Conservation (phyloP, 2,329 filamentous ascomycete species). For the Aspergillus sp. region DNA sequence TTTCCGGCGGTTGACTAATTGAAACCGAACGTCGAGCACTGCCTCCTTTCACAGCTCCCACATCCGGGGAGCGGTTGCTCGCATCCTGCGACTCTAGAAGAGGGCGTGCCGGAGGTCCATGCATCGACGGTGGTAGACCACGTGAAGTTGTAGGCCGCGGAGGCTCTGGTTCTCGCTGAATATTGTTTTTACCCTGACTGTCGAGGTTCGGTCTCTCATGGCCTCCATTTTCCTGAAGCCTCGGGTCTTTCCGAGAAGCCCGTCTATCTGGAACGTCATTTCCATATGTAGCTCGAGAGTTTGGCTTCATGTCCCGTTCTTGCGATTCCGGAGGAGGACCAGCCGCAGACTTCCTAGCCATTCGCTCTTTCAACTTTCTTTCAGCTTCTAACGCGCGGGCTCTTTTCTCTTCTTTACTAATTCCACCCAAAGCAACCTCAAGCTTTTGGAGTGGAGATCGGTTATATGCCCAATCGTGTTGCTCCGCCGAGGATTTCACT, state of each 20-base stretch:
- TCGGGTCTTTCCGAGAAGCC: slow-evolving; percentile 17
- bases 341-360: slow-evolving; percentile 21
- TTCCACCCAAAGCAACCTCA: slow-evolving; percentile 84
- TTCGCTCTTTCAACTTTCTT: slow-evolving; percentile 62
- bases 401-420: slow-evolving; percentile 94
- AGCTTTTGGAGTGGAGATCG: slow-evolving; percentile 91
- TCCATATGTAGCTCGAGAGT: background rate
- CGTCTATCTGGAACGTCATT: slow-evolving; percentile 7
- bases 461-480: slow-evolving; percentile 67
- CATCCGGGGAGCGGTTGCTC: slow-evolving; percentile 3
- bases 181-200: slow-evolving; percentile 14
- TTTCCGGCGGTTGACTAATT: slow-evolving; percentile 17
- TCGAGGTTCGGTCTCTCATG: background rate
- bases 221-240: slow-evolving; percentile 15
- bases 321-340: background rate
- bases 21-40: slow-evolving; percentile 27
- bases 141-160: slow-evolving; percentile 13
- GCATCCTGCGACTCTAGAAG: slow-evolving; percentile 24
- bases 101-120: slow-evolving; percentile 18
- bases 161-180: background rate
- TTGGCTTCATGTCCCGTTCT: slow-evolving; percentile 1
- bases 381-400: slow-evolving; percentile 83
- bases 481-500: slow-evolving; percentile 29
- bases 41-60: slow-evolving; percentile 15
- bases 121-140: slow-evolving; percentile 17